A percentile compares a stretch with the other conserved stretches of the same genome.
phyloP scores from a whole-genome alignment of 2,329 filamentous ascomycete species.

The Cladophialophora chaetospira region DNA sequence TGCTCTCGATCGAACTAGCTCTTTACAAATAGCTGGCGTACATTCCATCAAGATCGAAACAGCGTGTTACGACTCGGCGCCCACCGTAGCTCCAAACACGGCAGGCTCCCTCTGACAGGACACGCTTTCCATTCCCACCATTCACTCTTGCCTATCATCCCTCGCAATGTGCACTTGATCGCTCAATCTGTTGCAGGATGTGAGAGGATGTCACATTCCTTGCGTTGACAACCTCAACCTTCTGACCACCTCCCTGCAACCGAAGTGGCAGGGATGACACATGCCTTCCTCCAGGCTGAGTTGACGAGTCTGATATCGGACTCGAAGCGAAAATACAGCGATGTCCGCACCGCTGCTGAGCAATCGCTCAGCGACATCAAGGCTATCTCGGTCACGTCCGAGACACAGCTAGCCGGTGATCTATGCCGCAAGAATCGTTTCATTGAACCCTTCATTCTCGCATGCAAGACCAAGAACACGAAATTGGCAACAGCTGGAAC shows the following conservation, averaged over 20 bases:
- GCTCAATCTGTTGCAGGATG: background rate
- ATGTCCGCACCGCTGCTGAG: conserved; percentile 85
- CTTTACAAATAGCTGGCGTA: too few species aligned
- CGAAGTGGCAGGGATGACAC: conserved; percentile 31
- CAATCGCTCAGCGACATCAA: conserved; percentile 91
- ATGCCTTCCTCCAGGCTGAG: conserved; percentile 75
- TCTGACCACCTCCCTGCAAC: conserved; percentile 6
- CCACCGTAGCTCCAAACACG: background rate
- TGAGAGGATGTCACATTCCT: too few species aligned
- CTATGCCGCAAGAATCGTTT: conserved; percentile 80
- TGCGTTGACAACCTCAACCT: background rate
- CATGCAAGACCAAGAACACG: conserved; percentile 84
- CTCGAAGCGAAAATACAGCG: conserved; percentile 90
- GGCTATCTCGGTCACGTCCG: conserved; percentile 70
- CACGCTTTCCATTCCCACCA: background rate
- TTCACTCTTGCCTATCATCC: background rate
- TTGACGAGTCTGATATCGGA: conserved; percentile 90
- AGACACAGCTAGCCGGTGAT: conserved; percentile 76
- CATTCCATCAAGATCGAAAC: too few species aligned
- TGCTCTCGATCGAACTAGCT: too few species aligned
- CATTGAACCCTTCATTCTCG: conserved; percentile 89
- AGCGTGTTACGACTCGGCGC: too few species aligned
- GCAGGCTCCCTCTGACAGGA: background rate
- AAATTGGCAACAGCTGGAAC: conserved; percentile 89
- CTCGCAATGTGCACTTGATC: background rate